Base-by-base conservation (phyloP, 1,284 basidiomycete species). In the Somion occarium region DNA sequence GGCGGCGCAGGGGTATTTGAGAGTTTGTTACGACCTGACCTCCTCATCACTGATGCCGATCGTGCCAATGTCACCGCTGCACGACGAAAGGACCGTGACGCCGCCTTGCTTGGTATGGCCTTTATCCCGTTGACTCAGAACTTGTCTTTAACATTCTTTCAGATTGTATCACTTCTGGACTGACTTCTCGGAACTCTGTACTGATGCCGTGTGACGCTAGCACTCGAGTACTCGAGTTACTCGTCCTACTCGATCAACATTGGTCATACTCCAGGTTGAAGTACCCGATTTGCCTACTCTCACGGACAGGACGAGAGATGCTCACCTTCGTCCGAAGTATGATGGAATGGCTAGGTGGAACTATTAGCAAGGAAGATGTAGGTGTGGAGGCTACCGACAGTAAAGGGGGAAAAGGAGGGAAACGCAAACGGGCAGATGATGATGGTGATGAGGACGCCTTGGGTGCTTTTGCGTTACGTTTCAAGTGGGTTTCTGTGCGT, bases 291-390 rank as follows among this genome's bases (percentile, higher is more conserved):
- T 99, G 96, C 65, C 79, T 99, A 18, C 80, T 99, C 42, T 92
- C 91, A 53, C 79, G 86, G 27, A 96, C 93, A 1, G 94, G 90
- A 1, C 84, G 88, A 56, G 96, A 99, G 68, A 96, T 98, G 84
- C 73, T 98, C 37, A 90, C 91, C 1, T 94, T 96, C 61, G 92
- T 97, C 15, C 76, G 94, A 51, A 96, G 92, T 74, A 90, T 99
- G 85, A 96, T 98, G 82, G 97, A 98, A 67, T 99, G 96, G 95
- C 85, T 98, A 61, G 93, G 95, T 13, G 93, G 93, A 5, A 92
- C 91, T 1, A 87, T 97, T 55, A 92, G 85, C 60, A 92, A 92
- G 63, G 88, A 92, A 60, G 90, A 93, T 53, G 85, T 89, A 0
- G 90, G 88, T 3, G 59, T 64, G 7, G 88, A 91, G 63, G 86